phyloP scores from a whole-genome alignment of 805 yeast species.

The Saccharomycopsis schoenii region DNA sequence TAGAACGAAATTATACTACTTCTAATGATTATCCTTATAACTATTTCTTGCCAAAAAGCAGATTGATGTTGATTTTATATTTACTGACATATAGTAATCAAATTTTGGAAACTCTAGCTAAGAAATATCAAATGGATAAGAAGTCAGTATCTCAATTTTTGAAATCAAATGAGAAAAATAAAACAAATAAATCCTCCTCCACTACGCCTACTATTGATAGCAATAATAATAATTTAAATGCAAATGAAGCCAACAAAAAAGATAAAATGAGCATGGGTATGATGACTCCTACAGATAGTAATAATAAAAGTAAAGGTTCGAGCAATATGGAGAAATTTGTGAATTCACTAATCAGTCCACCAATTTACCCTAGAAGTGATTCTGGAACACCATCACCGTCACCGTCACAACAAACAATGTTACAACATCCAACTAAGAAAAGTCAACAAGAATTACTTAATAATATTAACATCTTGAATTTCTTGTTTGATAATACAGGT shows the following conservation, averaged over 20 bases:
- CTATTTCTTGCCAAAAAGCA: conserved; percentile 41
- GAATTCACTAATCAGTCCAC: not conserved
- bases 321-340: not conserved
- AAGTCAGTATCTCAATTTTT: not conserved
- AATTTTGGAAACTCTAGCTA: conserved; percentile 24
- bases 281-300: not conserved
- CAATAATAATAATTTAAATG: not conserved
- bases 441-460: conserved; percentile 1
- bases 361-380: not conserved
- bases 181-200: not conserved
- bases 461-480: conserved; percentile 4
- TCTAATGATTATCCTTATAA: conserved; percentile 34
- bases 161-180: not conserved
- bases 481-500: conserved; percentile 8
- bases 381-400: not conserved
- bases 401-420: not conserved
- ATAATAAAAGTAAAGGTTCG: not conserved
- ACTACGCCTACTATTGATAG: not conserved
- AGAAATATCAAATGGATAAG: conserved; percentile 2
- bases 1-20: conserved; percentile 21
- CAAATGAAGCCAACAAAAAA: not conserved
- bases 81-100: conserved; percentile 53
- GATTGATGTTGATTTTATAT: conserved; percentile 47
- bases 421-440: not conserved
- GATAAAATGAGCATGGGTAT: not conserved